Conservation (phyloP, 2,329 filamentous ascomycete genomes). For the Aspergillus piperis region DNA sequence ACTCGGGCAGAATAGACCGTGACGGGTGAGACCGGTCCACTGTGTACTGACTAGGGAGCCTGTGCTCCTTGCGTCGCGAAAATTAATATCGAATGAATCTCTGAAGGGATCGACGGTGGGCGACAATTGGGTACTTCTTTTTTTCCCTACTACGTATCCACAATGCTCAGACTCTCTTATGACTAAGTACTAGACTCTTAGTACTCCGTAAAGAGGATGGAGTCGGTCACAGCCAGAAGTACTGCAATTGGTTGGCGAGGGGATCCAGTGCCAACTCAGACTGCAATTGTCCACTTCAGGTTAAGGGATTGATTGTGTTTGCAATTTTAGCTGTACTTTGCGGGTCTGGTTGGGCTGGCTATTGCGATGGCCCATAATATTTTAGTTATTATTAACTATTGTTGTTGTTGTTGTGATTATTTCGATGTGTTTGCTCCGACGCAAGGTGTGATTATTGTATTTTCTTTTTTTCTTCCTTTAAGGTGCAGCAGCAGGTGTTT, state of each 20-base stretch:
- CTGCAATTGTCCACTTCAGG: neutral
- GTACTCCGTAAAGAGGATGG: neutral
- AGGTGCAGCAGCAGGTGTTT: neutral
- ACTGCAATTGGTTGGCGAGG: constrained; percentile 6
- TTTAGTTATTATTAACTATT: too few species aligned
- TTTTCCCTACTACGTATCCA: too few species aligned
- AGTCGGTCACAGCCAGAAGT: neutral
- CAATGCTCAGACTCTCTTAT: neutral
- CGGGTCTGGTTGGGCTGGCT: neutral
- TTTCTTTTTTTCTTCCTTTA: neutral
- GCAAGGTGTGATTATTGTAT: neutral
- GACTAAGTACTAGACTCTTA: neutral
- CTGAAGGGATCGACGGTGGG: neutral
- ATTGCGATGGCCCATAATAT: neutral
- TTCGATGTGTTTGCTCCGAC: neutral
- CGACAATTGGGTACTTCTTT: neutral
- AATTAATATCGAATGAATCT: neutral
- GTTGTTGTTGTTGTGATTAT: too few species aligned
- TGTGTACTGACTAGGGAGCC: neutral
- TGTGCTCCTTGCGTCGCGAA: neutral
- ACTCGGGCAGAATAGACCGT: neutral
- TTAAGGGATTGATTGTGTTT: neutral
- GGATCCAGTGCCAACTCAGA: constrained; percentile 8
- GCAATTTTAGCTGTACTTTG: neutral
- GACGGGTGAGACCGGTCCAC: neutral